A percentile compares a stretch with the other conserved stretches of the same genome.
Conservation (phyloP, 2,329 filamentous ascomycete genomes). For the Alternaria sp. region DNA sequence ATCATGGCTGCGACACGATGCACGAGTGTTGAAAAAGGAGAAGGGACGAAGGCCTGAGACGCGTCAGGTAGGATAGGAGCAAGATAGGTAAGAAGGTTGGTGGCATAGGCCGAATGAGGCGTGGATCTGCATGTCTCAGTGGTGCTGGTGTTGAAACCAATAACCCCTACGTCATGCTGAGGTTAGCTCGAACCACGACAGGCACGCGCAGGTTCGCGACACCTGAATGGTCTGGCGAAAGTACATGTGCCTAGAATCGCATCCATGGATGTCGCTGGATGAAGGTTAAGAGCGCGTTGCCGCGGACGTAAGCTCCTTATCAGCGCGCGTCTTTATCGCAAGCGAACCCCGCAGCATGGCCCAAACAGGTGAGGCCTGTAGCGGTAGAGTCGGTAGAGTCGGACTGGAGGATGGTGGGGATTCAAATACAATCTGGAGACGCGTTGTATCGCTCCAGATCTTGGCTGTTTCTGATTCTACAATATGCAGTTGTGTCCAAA, state of each 20-base stretch:
- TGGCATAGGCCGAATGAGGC: background rate
- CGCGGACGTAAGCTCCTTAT: constrained; percentile 13
- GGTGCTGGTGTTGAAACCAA: background rate
- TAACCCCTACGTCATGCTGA: background rate
- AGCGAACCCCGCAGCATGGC: constrained; percentile 13
- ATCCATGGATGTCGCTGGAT: background rate
- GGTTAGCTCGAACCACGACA: background rate
- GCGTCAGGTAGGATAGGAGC: background rate
- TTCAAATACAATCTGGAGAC: background rate
- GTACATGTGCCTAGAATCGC: background rate
- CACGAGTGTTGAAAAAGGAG: background rate
- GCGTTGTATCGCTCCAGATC: background rate
- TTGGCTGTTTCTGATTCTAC: constrained; percentile 1
- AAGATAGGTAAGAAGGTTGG: background rate
- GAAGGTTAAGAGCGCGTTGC: background rate
- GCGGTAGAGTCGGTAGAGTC: background rate
- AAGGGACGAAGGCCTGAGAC: background rate
- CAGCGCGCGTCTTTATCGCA: constrained; percentile 16
- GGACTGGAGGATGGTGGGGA: background rate
- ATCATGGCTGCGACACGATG: background rate
- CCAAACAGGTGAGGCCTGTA: constrained; percentile 8
- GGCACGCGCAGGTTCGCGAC: background rate
- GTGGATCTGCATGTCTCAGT: background rate
- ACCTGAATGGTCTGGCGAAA: background rate
- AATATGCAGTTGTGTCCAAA: constrained; percentile 48